Evolutionary conservation across 768 basidiomycete genomes (phyloP).

Genomic region (Lactifluus pinguis): DNA sequence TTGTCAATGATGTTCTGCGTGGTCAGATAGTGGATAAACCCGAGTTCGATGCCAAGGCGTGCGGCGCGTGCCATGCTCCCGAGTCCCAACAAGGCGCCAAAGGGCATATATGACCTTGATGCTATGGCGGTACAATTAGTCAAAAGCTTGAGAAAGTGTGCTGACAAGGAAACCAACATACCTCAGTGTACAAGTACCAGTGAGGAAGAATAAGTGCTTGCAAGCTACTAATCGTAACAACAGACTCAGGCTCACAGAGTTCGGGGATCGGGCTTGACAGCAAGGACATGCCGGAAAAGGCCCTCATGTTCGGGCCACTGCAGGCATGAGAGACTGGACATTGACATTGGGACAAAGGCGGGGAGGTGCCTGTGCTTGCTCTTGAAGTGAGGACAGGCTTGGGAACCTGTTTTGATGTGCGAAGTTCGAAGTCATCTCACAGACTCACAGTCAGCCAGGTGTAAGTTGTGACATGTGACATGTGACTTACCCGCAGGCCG

Average conservation of each 20-base stretch:
- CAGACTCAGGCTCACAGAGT: too few relatives aligned
- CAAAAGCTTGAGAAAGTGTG: conserved; percentile 3
- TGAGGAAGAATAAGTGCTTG: conserved; percentile 79
- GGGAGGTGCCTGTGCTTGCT: conserved; percentile 28
- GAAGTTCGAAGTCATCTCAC: too few relatives aligned
- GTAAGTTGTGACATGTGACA: too few relatives aligned
- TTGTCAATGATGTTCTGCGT: conserved; percentile 59
- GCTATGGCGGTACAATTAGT: conserved; percentile 34
- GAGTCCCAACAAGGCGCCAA: conserved; percentile 84
- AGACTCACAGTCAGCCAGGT: too few relatives aligned
- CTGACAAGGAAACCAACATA: conserved; percentile 26
- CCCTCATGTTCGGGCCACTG: conserved; percentile 78
- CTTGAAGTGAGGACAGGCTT: too few relatives aligned
- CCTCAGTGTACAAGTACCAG: conserved; percentile 88
- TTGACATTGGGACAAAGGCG: conserved; percentile 25
- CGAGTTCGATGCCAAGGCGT: conserved; percentile 73
- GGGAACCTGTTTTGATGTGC: too few relatives aligned
- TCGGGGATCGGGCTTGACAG: conserved; percentile 77
- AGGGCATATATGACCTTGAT: conserved; percentile 80
- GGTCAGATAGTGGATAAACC: conserved; percentile 79
- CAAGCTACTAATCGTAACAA: conserved; percentile 71
- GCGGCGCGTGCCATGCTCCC: too few relatives aligned
- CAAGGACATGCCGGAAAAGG: conserved; percentile 72
- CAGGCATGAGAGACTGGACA: conserved; percentile 54
- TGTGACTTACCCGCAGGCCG: too few relatives aligned